Percentiles rank a stretch among this genome's conserved stretches.
phyloP scores from a whole-genome alignment of 2,329 filamentous ascomycete species.

The Zarea fungicola region DNA sequence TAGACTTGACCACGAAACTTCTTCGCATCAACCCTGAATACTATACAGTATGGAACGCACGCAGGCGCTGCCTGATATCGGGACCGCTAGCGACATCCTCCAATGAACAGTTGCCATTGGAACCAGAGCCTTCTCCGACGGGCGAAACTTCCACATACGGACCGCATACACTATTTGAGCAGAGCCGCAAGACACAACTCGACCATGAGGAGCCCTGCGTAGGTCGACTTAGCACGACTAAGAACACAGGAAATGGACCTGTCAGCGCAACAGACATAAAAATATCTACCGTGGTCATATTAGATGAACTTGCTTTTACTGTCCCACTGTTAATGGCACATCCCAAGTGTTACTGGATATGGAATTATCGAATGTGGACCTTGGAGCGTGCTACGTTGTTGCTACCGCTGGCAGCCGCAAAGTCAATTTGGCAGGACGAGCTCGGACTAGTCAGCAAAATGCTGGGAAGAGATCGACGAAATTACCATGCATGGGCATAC shows the following conservation, averaged over 20 bases:
- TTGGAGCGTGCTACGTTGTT: slow-evolving; percentile 64
- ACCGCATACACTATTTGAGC: slow-evolving; percentile 59
- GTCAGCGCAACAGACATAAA: too few species aligned
- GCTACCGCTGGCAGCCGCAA: slow-evolving; percentile 51
- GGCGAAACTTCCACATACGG: slow-evolving; percentile 55
- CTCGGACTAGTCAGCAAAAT: slow-evolving; percentile 80
- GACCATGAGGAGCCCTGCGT: too few species aligned
- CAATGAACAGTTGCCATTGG: slow-evolving; percentile 49
- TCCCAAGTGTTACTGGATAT: slow-evolving; percentile 99
- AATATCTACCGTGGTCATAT: slow-evolving; percentile 49
- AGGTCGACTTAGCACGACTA: too few species aligned
- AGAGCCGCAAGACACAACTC: slow-evolving; percentile 48
- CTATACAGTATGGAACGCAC: slow-evolving; percentile 87
- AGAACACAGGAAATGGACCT: too few species aligned
- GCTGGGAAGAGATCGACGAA: slow-evolving; percentile 78
- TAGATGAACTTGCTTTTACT: slow-evolving; percentile 73
- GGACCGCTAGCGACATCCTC: slow-evolving; percentile 50
- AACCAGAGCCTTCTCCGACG: slow-evolving; percentile 48
- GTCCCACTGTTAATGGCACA: slow-evolving; percentile 77
- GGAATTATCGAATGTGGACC: slow-evolving; percentile 90
- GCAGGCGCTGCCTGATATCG: slow-evolving; percentile 64
- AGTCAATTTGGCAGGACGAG: slow-evolving; percentile 76
- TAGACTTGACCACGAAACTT: slow-evolving; percentile 66
- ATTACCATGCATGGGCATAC: slow-evolving; percentile 97
- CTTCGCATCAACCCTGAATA: slow-evolving; percentile 78